These are phyloP conservation scores for Biscogniauxia marginata DNA, from an alignment of 2,329 filamentous ascomycete genomes.

Conservation along the genomic window DNA sequence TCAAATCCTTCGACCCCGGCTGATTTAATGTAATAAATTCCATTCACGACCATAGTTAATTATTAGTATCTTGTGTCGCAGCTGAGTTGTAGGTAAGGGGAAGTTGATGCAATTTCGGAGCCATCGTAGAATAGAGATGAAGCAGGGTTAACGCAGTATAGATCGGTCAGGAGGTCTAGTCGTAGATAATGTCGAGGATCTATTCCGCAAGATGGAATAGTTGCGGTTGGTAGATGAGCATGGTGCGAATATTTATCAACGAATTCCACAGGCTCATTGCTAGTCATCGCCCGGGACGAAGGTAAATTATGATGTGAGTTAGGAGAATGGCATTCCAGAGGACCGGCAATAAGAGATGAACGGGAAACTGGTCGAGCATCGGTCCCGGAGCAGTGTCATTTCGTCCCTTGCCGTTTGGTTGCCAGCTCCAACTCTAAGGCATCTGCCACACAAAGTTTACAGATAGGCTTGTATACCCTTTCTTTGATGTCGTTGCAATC, in stretches of 20 bases:
- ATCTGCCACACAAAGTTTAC: constrained; percentile 5
- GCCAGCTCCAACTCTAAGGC: constrained; percentile 3
- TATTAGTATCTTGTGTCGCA: background rate
- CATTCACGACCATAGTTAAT: background rate
- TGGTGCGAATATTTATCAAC: background rate
- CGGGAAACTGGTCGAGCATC: background rate
- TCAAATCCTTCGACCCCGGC: too few species aligned
- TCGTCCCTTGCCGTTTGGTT: background rate
- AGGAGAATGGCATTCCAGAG: too few species aligned
- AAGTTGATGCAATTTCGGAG: background rate
- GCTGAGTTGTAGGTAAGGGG: background rate
- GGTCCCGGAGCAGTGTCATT: background rate
- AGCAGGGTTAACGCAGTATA: background rate
- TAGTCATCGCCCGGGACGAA: too few species aligned
- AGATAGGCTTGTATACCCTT: constrained; percentile 5
- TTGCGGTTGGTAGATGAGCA: background rate
- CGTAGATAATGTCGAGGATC: background rate
- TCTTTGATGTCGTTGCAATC: constrained; percentile 6
- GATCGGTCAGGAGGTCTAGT: background rate
- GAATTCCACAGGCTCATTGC: too few species aligned
- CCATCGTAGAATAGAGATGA: background rate
- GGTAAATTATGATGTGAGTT: too few species aligned
- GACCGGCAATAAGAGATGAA: background rate
- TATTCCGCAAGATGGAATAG: background rate
- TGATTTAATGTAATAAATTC: too few species aligned